These are phyloP conservation scores for Akebia trifoliata DNA, from an alignment of 164 flowering plant genomes.

Conservation along the genomic window DNA sequence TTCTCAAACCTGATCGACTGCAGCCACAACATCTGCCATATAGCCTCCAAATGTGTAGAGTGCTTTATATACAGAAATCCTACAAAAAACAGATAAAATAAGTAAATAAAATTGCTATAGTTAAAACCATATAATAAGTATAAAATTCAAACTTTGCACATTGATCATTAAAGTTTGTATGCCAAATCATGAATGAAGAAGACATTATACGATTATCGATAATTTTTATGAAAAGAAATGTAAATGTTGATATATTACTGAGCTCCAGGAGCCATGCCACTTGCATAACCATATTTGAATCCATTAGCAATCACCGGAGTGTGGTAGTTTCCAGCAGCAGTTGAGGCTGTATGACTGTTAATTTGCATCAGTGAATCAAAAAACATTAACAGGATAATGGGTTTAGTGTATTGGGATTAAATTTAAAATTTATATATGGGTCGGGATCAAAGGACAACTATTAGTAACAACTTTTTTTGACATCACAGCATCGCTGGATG, in stretches of 20 bases:
- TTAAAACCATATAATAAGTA: too few species aligned
- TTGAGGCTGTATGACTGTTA: slow-evolving; percentile 58
- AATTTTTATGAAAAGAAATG: not conserved
- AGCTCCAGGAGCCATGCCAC: slow-evolving; percentile 75
- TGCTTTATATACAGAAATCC: slow-evolving; percentile 69
- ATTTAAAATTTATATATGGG: too few species aligned
- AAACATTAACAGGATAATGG: not conserved
- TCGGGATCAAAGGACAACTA: too few species aligned
- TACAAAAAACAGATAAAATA: slow-evolving; percentile 6
- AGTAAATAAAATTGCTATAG: not conserved
- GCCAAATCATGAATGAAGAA: too few species aligned
- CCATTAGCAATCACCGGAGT: slow-evolving; percentile 38
- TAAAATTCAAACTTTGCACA: too few species aligned
- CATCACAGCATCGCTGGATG: too few species aligned
- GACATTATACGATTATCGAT: too few species aligned
- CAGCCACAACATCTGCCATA: slow-evolving; percentile 66
- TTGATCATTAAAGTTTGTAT: too few species aligned
- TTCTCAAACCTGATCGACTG: slow-evolving; percentile 49
- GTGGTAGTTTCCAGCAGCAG: slow-evolving; percentile 46
- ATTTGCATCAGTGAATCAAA: not conserved
- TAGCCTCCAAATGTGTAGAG: slow-evolving; percentile 50
- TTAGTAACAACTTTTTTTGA: too few species aligned
- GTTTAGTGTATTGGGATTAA: too few species aligned
- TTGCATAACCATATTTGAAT: slow-evolving; percentile 52
- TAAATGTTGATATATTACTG: slow-evolving; percentile 22